phyloP scores from a whole-genome alignment of 208 protist genomes.

The Trypanosomatidae sp. region DNA sequence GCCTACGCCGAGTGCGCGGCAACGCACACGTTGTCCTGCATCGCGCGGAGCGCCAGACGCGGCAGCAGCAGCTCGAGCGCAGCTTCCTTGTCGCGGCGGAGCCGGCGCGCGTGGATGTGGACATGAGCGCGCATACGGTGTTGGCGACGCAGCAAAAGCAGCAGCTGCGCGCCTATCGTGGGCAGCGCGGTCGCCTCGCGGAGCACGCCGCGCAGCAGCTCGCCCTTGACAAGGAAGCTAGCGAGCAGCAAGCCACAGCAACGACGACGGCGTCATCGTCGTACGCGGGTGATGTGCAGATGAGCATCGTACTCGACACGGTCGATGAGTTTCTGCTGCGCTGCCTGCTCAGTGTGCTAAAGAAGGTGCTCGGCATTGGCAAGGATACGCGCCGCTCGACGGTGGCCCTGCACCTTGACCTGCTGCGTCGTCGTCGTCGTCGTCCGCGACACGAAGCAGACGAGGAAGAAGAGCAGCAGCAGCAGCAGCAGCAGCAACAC shows the following conservation, averaged over 20 bases:
- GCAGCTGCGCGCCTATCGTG: constrained; percentile 75
- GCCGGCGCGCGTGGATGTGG: constrained; percentile 76
- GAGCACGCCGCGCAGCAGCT: constrained; percentile 73
- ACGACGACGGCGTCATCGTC: background rate
- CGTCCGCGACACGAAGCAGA: constrained; percentile 4
- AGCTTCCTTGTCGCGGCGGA: constrained; percentile 59
- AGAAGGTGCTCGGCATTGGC: constrained; percentile 77
- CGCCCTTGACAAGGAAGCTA: too few species aligned
- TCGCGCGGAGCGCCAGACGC: constrained; percentile 17
- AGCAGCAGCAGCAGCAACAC: constrained; percentile 4
- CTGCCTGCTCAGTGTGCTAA: constrained; percentile 73
- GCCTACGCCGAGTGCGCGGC: constrained; percentile 71
- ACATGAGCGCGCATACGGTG: constrained; percentile 78
- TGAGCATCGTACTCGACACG: constrained; percentile 76
- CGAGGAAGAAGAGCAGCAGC: constrained; percentile 2
- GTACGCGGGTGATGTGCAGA: constrained; percentile 75
- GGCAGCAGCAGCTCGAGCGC: constrained; percentile 45
- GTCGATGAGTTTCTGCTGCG: constrained; percentile 85
- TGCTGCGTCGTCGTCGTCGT: constrained; percentile 35
- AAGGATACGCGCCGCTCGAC: constrained; percentile 57
- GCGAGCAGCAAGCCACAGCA: too few species aligned
- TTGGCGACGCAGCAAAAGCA: constrained; percentile 84
- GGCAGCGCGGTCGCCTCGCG: constrained; percentile 66
- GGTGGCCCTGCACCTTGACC: constrained; percentile 48
- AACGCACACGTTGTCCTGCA: constrained; percentile 60